Conservation (phyloP, 495 filamentous ascomycete genomes). For the Chaetomium tenue region DNA sequence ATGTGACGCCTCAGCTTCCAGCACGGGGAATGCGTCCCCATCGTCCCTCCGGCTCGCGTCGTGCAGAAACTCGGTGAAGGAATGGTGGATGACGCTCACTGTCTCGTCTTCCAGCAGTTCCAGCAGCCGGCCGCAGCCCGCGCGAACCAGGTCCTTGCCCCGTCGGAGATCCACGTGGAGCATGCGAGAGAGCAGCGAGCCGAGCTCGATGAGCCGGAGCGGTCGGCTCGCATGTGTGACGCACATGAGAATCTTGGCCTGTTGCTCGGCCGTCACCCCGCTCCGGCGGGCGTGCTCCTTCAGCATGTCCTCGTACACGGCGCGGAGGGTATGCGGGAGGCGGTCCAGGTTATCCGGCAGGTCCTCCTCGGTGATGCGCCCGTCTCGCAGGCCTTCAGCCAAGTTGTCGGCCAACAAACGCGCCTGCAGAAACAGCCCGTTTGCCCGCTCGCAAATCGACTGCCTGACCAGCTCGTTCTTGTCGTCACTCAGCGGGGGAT, state of each 20-base stretch:
- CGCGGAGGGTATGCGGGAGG: conserved; percentile 7
- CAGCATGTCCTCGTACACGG: conserved; percentile 45
- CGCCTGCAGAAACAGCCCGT: conserved; percentile 46
- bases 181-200: conserved; percentile 35
- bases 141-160: conserved; percentile 18
- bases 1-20: conserved; percentile 5
- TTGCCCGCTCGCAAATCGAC: conserved; percentile 21
- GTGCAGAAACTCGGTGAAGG: conserved; percentile 53
- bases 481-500: conserved; percentile 31
- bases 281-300: conserved; percentile 39
- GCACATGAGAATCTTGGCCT: conserved; percentile 43
- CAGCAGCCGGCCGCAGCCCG: conserved; percentile 46
- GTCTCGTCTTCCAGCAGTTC: conserved; percentile 50
- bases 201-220: conserved; percentile 50
- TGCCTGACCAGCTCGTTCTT: conserved; percentile 24
- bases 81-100: conserved; percentile 51
- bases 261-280: conserved; percentile 39
- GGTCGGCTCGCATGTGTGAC: conserved; percentile 50
- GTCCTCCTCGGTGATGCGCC: conserved; percentile 24
- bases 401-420: conserved; percentile 36
- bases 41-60: conserved; percentile 22
- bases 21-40: background rate
- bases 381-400: conserved; percentile 11
- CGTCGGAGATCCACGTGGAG: conserved; percentile 1
- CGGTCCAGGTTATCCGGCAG: conserved; percentile 41